phyloP scores from a whole-genome alignment of 139 green algal genomes.

The Picochlorum costavermella region DNA sequence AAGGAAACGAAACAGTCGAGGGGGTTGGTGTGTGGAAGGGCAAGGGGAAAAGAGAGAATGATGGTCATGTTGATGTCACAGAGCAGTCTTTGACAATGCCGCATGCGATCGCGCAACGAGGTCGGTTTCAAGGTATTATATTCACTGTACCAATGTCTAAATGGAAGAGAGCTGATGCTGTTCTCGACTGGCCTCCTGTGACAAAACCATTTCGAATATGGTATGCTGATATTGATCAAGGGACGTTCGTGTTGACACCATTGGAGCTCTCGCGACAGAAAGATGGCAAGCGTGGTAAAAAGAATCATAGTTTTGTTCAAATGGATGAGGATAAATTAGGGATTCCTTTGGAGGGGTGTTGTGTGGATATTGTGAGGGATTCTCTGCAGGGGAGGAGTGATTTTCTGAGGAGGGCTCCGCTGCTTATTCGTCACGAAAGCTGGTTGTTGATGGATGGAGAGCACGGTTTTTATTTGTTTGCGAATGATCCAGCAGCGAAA shows the following conservation, averaged over 20 bases:
- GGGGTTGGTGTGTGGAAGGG: background rate
- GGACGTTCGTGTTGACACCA: conserved; percentile 23
- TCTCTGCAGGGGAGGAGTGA: conserved; percentile 22
- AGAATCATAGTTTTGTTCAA: background rate
- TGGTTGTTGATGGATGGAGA: conserved; percentile 34
- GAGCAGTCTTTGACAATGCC: conserved; percentile 6
- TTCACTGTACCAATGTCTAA: conserved; percentile 19
- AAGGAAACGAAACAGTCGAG: background rate
- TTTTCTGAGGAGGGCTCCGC: conserved; percentile 26
- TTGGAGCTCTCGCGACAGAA: background rate
- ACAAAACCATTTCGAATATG: conserved; percentile 6
- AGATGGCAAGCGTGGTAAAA: background rate
- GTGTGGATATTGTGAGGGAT: conserved; percentile 21
- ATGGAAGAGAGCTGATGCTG: conserved; percentile 2
- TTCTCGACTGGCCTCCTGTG: conserved; percentile 23
- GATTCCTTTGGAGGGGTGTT: conserved; percentile 31
- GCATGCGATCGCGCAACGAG: conserved; percentile 7
- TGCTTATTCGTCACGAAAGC: conserved; percentile 38
- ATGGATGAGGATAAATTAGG: conserved; percentile 12
- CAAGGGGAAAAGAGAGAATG: background rate
- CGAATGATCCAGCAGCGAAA: conserved; percentile 23
- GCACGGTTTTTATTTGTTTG: conserved; percentile 34
- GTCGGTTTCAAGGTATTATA: conserved; percentile 24
- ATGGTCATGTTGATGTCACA: conserved; percentile 1
- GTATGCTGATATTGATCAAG: conserved; percentile 18